Evolutionary conservation across 306 rosid species (phyloP), one percentile per base, ranked within the genome.

Genomic region (Pyrus communis): DNA sequence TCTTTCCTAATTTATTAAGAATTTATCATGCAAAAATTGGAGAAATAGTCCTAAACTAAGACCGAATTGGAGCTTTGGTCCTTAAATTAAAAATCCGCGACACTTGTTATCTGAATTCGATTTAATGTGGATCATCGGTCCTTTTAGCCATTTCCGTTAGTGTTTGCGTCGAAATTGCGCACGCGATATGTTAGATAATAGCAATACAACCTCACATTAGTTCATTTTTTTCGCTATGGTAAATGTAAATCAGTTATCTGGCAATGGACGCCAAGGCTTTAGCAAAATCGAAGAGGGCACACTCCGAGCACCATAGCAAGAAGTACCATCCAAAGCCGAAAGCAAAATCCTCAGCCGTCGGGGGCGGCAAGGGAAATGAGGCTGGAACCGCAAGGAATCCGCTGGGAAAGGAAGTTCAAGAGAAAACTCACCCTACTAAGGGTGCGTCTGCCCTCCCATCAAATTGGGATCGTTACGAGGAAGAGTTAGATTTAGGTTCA

Each of bases 261-360:
- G 75, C 13, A 30, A 91, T 93, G 97, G 98, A 93, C 77, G 85
- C 88, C 23, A 91, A 93, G 79, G 70, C 90, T 43, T 76, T 93
- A 82, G 97, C 98, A 27, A 93, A 88, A 87, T 89, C 97, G 22
- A 93, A 93, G 87, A 82, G 97, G 80, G 88, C 89, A 62, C 98
- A 91, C 78, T 84, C 97, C 54, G 94, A 84, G 62, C 96, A 90
- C 30, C 98, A 84, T 42, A 85, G 76, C 79, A 89, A 82, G 83
- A 91, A 59, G 73, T 64, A 82, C 25, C 88, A 85, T 40, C 78
- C 82, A 10, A 85, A 68, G 66, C 91, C 77, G 59, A 91, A 93
- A 69, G 77, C 68, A 25, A 89, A 86, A 73, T 11, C 85, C 46
- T 79, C 82, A 4, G 80, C 91, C 43, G 82, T 87, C 17, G 80